phyloP scores from a whole-genome alignment of 306 rosid genomes.

The Fragaria nilgerrensis region DNA sequence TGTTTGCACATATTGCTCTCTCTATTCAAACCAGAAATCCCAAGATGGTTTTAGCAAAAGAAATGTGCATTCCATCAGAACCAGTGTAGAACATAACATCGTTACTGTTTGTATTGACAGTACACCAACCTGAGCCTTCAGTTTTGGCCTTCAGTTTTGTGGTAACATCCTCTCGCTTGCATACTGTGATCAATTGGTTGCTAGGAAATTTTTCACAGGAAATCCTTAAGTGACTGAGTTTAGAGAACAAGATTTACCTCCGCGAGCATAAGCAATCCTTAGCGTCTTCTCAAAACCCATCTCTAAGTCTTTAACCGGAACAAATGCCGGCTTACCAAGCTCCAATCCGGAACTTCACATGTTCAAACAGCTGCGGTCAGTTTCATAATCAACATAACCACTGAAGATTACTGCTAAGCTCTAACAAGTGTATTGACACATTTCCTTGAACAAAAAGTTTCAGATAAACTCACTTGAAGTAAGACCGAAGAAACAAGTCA shows the following conservation, averaged over 20 bases:
- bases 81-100: too few species aligned
- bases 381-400: background rate
- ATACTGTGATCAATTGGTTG: conserved; percentile 45
- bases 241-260: conserved; percentile 49
- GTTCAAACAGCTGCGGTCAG: conserved; percentile 12
- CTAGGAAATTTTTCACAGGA: conserved; percentile 17
- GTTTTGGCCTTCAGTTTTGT: conserved; percentile 66
- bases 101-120: background rate
- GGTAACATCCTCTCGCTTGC: conserved; percentile 65
- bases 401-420: background rate
- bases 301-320: conserved; percentile 77
- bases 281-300: conserved; percentile 96
- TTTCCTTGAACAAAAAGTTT: conserved; percentile 5
- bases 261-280: conserved; percentile 82
- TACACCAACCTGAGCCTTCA: conserved; percentile 72
- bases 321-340: conserved; percentile 85
- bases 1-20: too few species aligned
- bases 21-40: too few species aligned
- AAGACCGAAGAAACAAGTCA: conserved; percentile 61
- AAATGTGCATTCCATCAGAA: too few species aligned
- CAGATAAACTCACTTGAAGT: conserved; percentile 60
- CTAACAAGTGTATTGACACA: background rate
- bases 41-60: too few species aligned
- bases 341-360: conserved; percentile 59
- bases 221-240: conserved; percentile 7